These are phyloP conservation scores for Aureobasidium pullulans DNA, from an alignment of 2,329 filamentous ascomycete genomes.

Conservation along the genomic window DNA sequence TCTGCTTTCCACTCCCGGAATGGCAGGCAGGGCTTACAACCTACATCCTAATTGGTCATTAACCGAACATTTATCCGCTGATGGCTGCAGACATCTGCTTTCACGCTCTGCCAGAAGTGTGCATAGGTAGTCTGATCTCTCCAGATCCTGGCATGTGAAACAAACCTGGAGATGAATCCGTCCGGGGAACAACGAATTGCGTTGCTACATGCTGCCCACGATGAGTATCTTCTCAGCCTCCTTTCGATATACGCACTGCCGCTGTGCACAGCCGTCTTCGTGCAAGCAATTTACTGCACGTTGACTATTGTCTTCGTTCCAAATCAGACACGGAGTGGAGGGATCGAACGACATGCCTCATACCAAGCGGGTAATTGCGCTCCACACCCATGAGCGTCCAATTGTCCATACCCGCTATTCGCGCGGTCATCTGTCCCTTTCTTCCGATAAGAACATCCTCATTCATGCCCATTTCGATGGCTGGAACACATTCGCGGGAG, in stretches of 20 bases:
- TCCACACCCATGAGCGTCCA: background rate
- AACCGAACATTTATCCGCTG: slow-evolving; percentile 10
- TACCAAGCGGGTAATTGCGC: slow-evolving; percentile 3
- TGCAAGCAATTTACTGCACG: background rate
- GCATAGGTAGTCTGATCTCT: slow-evolving; percentile 3
- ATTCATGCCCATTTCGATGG: background rate
- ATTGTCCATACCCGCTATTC: background rate
- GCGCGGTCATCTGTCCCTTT: background rate
- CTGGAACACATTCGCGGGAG: background rate
- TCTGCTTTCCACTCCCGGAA: background rate
- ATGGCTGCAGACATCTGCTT: background rate
- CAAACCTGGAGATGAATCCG: background rate
- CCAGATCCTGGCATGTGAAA: slow-evolving; percentile 11
- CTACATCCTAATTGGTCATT: slow-evolving; percentile 4
- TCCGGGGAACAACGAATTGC: slow-evolving; percentile 4
- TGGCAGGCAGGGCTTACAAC: background rate
- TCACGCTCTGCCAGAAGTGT: background rate
- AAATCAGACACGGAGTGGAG: slow-evolving; percentile 5
- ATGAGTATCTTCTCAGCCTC: background rate
- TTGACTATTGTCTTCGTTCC: background rate
- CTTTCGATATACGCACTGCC: background rate
- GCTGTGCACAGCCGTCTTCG: background rate
- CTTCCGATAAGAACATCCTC: background rate
- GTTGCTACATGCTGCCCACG: background rate
- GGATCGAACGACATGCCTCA: background rate